Percentiles rank a stretch among this genome's conserved stretches.
Evolutionary conservation across 345 rosid species (phyloP).

Genomic region (Heritiera fomes): DNA sequence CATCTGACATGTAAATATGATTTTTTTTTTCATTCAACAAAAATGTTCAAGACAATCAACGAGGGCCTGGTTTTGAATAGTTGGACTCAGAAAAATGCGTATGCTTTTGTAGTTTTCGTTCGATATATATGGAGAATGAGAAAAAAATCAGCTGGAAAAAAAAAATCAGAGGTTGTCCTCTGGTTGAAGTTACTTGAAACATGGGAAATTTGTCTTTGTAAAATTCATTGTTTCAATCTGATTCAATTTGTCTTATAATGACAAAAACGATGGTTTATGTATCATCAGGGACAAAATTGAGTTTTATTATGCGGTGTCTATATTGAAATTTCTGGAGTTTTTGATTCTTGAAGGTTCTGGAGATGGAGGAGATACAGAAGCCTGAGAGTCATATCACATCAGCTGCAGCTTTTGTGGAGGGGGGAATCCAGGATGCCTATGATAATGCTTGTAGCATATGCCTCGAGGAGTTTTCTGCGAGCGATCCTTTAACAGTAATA

Average conservation of each 20-base stretch:
- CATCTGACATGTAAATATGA: neutral
- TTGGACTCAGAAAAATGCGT: neutral
- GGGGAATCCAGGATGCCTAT: slow-evolving; percentile 66
- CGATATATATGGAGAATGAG: neutral
- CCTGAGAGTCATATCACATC: slow-evolving; percentile 50
- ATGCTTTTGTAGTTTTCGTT: neutral
- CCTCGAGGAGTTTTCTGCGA: slow-evolving; percentile 65
- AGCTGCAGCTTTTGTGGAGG: slow-evolving; percentile 78
- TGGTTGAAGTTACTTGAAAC: slow-evolving; percentile 1
- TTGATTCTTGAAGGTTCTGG: slow-evolving; percentile 38
- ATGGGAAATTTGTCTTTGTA: neutral
- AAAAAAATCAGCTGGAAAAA: neutral
- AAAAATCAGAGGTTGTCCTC: neutral
- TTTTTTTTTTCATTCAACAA: neutral
- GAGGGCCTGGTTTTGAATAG: slow-evolving; percentile 2
- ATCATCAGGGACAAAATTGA: neutral
- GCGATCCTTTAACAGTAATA: slow-evolving; percentile 70
- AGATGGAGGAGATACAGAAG: slow-evolving; percentile 41
- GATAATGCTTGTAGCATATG: slow-evolving; percentile 79
- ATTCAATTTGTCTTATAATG: neutral
- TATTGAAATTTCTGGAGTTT: slow-evolving; percentile 5
- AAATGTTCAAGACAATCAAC: neutral
- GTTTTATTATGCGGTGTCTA: neutral
- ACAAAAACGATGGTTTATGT: neutral
- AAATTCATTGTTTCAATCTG: neutral